These are phyloP conservation scores for Madurella mycetomatis DNA, from an alignment of 2,329 filamentous ascomycete genomes.

Conservation along the genomic window DNA sequence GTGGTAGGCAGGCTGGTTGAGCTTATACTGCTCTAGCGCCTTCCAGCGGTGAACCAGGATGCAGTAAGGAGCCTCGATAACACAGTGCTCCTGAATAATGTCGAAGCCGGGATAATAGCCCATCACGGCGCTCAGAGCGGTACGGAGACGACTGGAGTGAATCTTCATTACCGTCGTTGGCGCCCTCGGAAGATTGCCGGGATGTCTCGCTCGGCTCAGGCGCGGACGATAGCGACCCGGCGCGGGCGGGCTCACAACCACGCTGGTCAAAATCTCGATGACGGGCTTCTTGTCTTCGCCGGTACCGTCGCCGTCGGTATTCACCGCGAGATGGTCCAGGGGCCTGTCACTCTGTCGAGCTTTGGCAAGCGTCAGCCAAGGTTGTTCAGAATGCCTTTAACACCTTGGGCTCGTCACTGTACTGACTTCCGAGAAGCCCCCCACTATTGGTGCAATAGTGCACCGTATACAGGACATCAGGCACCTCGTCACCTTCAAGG, in stretches of 20 bases:
- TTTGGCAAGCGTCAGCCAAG: slow-evolving; percentile 2
- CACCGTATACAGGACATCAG: slow-evolving; percentile 14
- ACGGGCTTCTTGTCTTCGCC: slow-evolving; percentile 12
- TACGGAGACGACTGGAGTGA: slow-evolving; percentile 42
- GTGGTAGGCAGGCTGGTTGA: slow-evolving; percentile 39
- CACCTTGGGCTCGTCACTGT: background rate
- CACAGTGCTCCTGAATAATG: slow-evolving; percentile 32
- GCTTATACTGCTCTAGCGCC: slow-evolving; percentile 40
- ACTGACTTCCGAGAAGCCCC: slow-evolving; percentile 13
- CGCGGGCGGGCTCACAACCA: background rate
- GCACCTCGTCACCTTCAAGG: slow-evolving; percentile 7
- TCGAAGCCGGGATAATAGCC: slow-evolving; percentile 43
- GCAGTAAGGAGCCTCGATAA: slow-evolving; percentile 43
- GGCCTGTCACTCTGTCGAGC: slow-evolving; percentile 17
- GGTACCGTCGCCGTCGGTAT: background rate
- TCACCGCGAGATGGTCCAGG: background rate
- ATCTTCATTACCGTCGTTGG: slow-evolving; percentile 39
- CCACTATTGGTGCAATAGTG: slow-evolving; percentile 8
- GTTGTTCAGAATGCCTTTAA: background rate
- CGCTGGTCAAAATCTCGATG: slow-evolving; percentile 17
- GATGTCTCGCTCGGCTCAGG: background rate
- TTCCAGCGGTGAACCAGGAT: slow-evolving; percentile 44
- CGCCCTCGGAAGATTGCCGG: background rate
- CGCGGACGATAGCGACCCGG: background rate
- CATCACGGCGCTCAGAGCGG: slow-evolving; percentile 45